A percentile compares a stretch with the other conserved stretches of the same genome.
phyloP scores from a whole-genome alignment of 371 early-diverging fungal genomes.

The Lichtheimia hyalospora region DNA sequence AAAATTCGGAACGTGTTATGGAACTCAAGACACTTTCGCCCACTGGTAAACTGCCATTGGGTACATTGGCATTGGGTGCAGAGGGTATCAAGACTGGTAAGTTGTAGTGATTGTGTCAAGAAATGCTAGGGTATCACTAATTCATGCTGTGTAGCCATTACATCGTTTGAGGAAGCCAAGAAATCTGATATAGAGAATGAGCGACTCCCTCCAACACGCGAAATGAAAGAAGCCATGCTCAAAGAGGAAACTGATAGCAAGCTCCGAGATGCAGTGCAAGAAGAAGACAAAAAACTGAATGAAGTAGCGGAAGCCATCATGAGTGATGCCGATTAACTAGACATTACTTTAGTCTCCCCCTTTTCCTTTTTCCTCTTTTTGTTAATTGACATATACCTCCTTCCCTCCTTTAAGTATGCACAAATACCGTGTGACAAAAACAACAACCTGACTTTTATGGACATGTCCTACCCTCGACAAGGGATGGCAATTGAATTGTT shows the following conservation, averaged over 20 bases:
- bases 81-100: constrained; percentile 86
- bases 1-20: constrained; percentile 87
- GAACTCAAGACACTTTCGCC: constrained; percentile 92
- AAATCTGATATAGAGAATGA: constrained; percentile 90
- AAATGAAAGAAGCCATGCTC: constrained; percentile 22
- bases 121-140: neutral
- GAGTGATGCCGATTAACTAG: constrained; percentile 32
- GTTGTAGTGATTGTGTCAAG: no score
- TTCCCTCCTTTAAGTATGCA: neutral
- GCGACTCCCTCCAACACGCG: constrained; percentile 77
- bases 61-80: constrained; percentile 85
- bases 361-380: neutral
- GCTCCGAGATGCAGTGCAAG: constrained; percentile 49
- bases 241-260: constrained; percentile 54
- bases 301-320: constrained; percentile 50
- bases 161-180: constrained; percentile 90
- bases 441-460: constrained; percentile 3
- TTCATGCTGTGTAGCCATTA: constrained; percentile 59
- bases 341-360: no score
- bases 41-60: constrained; percentile 77
- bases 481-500: neutral
- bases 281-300: constrained; percentile 41
- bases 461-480: constrained; percentile 1
- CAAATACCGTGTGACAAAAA: constrained; percentile 2
- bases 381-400: constrained; percentile 7